Evolutionary conservation across 129 eudicot genomes (phyloP).

Genomic region (Saposhnikovia divaricata): DNA sequence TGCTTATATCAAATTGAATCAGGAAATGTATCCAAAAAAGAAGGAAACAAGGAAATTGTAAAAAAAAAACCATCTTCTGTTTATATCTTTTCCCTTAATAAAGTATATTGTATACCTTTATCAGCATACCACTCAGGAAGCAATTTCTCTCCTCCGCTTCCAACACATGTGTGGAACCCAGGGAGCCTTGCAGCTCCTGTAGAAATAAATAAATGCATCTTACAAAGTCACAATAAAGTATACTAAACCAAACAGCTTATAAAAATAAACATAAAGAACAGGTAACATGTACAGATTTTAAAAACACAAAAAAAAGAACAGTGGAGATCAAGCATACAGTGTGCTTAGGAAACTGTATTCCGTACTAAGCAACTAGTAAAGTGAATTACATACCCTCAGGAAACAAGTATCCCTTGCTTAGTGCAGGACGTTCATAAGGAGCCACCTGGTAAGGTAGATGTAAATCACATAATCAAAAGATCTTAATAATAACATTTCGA

Average conservation of each 20-base stretch:
- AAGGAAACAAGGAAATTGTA: not conserved
- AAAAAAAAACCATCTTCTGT: not conserved
- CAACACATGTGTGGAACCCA: slow-evolving; percentile 95
- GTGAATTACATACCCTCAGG: slow-evolving; percentile 66
- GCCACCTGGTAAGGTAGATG: slow-evolving; percentile 58
- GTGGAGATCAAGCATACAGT: not conserved
- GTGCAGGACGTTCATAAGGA: slow-evolving; percentile 99
- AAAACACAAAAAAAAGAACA: not conserved
- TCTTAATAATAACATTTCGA: not conserved
- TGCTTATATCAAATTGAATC: not conserved
- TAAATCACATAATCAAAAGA: not conserved
- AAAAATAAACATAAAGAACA: not conserved
- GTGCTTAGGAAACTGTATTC: not conserved
- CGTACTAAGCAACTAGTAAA: not conserved
- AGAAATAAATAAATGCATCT: slow-evolving; percentile 7
- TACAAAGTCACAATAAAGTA: not conserved
- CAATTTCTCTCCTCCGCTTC: slow-evolving; percentile 95
- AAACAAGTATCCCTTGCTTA: slow-evolving; percentile 89
- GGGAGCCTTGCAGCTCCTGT: slow-evolving; percentile 97
- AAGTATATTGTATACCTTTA: slow-evolving; percentile 44
- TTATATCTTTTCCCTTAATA: not conserved
- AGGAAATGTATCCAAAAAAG: not conserved
- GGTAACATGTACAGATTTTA: not conserved
- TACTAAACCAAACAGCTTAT: not conserved
- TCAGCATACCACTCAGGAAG: slow-evolving; percentile 95